These are phyloP conservation scores for Leptographium lundbergii DNA, from an alignment of 2,329 filamentous ascomycete species.

Conservation along the genomic window DNA sequence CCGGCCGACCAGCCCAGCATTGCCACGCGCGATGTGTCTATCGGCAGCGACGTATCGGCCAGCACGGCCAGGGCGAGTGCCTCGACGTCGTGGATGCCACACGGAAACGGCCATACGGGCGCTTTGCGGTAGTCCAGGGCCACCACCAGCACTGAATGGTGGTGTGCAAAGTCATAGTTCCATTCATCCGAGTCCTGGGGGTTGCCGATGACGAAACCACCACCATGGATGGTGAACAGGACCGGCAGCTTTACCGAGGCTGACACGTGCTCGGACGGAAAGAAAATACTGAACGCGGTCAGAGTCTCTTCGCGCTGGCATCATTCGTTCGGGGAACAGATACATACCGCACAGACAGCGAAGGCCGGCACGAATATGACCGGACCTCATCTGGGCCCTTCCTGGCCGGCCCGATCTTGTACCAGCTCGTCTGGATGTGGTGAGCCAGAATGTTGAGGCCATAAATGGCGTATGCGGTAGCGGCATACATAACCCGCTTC, in stretches of 20 bases:
- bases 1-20: conserved; percentile 39
- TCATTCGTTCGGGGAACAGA: background rate
- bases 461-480: background rate
- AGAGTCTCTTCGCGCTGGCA: background rate
- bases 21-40: conserved; percentile 27
- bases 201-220: conserved; percentile 32
- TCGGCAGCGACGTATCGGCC: conserved; percentile 28
- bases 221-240: conserved; percentile 38
- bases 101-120: conserved; percentile 30
- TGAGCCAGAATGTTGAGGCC: conserved; percentile 1
- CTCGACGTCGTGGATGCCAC: conserved; percentile 29
- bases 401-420: background rate
- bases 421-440: background rate
- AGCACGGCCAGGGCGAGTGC: conserved; percentile 29
- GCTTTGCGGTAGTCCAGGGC: conserved; percentile 36
- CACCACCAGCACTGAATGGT: conserved; percentile 29
- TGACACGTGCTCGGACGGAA: conserved; percentile 22
- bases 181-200: conserved; percentile 33
- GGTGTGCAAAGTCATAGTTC: conserved; percentile 28
- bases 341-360: conserved; percentile 5
- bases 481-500: background rate
- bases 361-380: conserved; percentile 12
- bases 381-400: conserved; percentile 10
- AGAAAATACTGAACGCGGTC: conserved; percentile 24
- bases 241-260: conserved; percentile 22